phyloP scores from a whole-genome alignment of 1,139 yeast genomes.

The Suhomyces coccinellae region DNA sequence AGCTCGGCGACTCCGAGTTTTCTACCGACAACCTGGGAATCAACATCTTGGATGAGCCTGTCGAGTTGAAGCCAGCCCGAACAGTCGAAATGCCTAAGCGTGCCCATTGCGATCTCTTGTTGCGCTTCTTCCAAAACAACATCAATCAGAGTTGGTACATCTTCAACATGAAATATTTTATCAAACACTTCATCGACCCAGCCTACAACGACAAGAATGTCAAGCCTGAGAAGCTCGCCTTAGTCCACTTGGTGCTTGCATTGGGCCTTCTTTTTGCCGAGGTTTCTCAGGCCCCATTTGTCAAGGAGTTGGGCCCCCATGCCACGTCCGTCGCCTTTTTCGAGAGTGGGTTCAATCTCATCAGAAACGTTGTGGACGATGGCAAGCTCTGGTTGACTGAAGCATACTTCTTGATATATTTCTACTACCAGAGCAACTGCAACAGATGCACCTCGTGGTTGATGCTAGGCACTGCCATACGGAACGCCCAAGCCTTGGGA shows the following conservation, averaged over 20 bases:
- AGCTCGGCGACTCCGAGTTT: conserved; percentile 17
- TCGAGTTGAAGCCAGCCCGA: conserved; percentile 12
- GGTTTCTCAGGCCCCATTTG: conserved; percentile 19
- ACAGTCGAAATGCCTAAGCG: conserved; percentile 18
- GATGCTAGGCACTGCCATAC: conserved; percentile 27
- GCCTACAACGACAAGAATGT: conserved; percentile 17
- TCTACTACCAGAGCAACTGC: conserved; percentile 40
- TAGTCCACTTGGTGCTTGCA: conserved; percentile 41
- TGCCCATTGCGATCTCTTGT: conserved; percentile 15
- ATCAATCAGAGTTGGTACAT: conserved; percentile 24
- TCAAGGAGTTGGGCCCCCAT: conserved; percentile 15
- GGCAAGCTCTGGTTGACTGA: conserved; percentile 46
- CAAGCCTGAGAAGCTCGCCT: conserved; percentile 12
- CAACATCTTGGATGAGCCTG: conserved; percentile 21
- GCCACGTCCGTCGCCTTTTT: conserved; percentile 22
- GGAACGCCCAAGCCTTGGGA: conserved; percentile 29
- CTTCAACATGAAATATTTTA: conserved; percentile 31
- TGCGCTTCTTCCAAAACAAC: conserved; percentile 20
- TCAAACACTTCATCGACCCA: conserved; percentile 14
- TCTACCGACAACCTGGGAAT: conserved; percentile 18
- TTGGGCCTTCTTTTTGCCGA: conserved; percentile 38
- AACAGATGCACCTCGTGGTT: conserved; percentile 44
- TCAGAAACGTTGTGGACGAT: conserved; percentile 34
- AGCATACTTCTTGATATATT: conserved; percentile 37
- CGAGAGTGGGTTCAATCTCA: conserved; percentile 33